Evolutionary conservation across 2,329 filamentous ascomycete genomes (phyloP).

Genomic region (Cercospora zeae-maydis): DNA sequence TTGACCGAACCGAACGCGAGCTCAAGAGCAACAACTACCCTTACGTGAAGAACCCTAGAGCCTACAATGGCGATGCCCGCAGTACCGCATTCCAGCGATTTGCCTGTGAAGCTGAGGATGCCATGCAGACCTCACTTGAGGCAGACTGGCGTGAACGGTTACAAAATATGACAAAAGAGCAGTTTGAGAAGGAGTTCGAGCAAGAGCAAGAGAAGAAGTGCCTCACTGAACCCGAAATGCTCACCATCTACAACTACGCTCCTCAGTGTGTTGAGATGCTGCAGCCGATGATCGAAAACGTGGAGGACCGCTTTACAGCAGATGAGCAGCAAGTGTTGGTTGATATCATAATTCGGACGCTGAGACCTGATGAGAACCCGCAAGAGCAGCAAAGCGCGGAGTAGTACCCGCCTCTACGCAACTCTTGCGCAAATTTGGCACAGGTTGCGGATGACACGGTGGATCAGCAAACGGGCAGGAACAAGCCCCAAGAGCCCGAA

Average conservation of each 20-base stretch:
- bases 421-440: background rate
- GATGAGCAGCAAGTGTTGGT: constrained; percentile 36
- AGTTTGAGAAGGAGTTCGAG: constrained; percentile 29
- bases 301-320: constrained; percentile 33
- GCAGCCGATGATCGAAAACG: constrained; percentile 37
- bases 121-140: constrained; percentile 29
- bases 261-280: constrained; percentile 34
- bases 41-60: constrained; percentile 30
- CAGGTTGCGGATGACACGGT: background rate
- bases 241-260: constrained; percentile 36
- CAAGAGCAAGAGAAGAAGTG: constrained; percentile 33
- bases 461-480: background rate
- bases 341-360: constrained; percentile 23
- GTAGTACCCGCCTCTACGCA: constrained; percentile 13
- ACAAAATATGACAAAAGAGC: constrained; percentile 26
- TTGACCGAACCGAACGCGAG: constrained; percentile 33
- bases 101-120: constrained; percentile 24
- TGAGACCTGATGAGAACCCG: constrained; percentile 19
- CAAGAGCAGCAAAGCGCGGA: constrained; percentile 9
- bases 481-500: background rate
- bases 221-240: constrained; percentile 36
- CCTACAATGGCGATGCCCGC: constrained; percentile 28
- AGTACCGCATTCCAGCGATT: constrained; percentile 27
- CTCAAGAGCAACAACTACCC: constrained; percentile 31
- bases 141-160: constrained; percentile 28